A percentile compares a stretch with the other conserved stretches of the same genome.
Evolutionary conservation across 495 filamentous ascomycete genomes (phyloP).

Genomic region (Penicillium diatomitis): DNA sequence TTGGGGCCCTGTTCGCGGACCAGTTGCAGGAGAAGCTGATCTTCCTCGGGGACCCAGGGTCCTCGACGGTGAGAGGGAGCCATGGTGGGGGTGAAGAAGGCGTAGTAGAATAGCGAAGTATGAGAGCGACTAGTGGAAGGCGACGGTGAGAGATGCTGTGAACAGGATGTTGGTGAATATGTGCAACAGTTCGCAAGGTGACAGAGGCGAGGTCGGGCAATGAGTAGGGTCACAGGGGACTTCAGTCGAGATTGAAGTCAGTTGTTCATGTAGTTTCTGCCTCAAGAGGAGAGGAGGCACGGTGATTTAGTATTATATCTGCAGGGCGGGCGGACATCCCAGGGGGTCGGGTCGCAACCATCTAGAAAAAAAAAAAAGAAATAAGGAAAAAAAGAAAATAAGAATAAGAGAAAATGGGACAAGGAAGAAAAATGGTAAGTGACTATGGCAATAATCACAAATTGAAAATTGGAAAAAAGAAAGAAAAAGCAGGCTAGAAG

Average conservation of each 20-base stretch:
- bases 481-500: no score
- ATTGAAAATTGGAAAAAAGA: no score
- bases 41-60: constrained; percentile 83
- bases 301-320: constrained; percentile 16
- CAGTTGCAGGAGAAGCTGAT: constrained; percentile 59
- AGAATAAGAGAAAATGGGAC: no score
- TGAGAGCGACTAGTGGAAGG: no score
- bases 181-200: no score
- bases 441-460: no score
- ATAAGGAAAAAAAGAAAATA: no score
- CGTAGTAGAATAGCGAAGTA: not conserved
- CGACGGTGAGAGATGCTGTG: no score
- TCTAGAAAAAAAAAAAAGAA: constrained; percentile 26
- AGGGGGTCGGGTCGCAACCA: constrained; percentile 28
- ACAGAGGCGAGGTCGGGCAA: not conserved
- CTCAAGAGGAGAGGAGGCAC: not conserved
- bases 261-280: not conserved
- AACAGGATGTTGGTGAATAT: no score
- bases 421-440: no score
- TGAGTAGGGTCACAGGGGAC: not conserved
- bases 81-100: constrained; percentile 23
- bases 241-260: not conserved
- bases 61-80: constrained; percentile 60
- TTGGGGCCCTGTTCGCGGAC: constrained; percentile 69
- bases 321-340: constrained; percentile 7